Base-by-base conservation (phyloP, 2,329 filamentous ascomycete species). In the Myriosclerotinia curreyana region DNA sequence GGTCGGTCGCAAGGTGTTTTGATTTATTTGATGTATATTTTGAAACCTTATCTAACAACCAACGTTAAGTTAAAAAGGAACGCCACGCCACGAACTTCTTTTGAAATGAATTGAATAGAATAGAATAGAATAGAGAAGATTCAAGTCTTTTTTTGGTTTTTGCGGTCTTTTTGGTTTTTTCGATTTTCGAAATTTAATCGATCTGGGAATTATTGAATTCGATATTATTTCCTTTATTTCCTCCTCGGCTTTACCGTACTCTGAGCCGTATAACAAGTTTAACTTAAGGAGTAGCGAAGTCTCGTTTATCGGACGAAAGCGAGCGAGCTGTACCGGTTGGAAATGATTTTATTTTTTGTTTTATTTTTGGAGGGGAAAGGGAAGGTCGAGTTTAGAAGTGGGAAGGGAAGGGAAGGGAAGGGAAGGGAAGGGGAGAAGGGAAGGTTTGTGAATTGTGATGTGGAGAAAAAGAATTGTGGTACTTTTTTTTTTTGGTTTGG, bases 11-110 rank as follows among this genome's bases (percentile, higher is more conserved):
- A n/a, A n/a, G n/a, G n/a, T n/a, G n/a, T n/a, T n/a, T 52, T n/a
- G 56, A 51, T 48, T 58, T n/a, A 58, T 58, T 58, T 31, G 28
- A 58, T 48, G 52, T 56, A 51, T 66, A 51, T 44, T 58, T 25
- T 22, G 28, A 58, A 58, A 58, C 55, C 55, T 58, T 48, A 58
- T 58, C 55, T 58, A 58, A 58, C 54, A 31, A 58, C 55, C 55
- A 46, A n/a, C 40, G 28, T 17, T 36, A 20, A 58, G 38, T 15
- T 12, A 28, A 46, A 48, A 28, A 34, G 38, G 9, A n/a, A n/a
- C n/a, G n/a, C n/a, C n/a, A n/a, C n/a, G n/a, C 42, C 11, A 53
- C 20, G 28, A 58, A 48, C 36, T 58, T 36, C 25, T 48, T 40
- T n/a, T n/a, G n/a, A n/a, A n/a, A n/a, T n/a, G n/a, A n/a, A n/a